Conservation (phyloP, 805 yeast species). For the Cephaloascus fragrans region DNA sequence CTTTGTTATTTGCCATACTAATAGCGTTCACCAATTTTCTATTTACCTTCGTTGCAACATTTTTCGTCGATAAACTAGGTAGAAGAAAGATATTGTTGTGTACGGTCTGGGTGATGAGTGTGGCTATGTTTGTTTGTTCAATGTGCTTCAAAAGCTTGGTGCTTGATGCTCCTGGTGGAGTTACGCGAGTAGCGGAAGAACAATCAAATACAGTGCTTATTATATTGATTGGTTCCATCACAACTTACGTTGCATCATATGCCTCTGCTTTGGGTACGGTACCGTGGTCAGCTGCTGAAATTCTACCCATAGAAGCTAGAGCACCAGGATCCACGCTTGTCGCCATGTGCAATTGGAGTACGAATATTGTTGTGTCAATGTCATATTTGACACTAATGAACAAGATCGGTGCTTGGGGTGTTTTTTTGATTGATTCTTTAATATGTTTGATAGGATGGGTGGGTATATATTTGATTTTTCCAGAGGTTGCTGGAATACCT, state of each 20-base stretch:
- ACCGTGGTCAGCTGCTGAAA: conserved; percentile 36
- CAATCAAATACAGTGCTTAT: background rate
- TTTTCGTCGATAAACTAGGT: conserved; percentile 41
- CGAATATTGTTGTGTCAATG: conserved; percentile 24
- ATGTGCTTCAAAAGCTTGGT: background rate
- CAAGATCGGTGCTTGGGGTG: conserved; percentile 15
- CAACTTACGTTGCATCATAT: conserved; percentile 28
- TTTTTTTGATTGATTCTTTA: conserved; percentile 21
- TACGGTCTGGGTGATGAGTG: conserved; percentile 28
- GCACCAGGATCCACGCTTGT: conserved; percentile 32
- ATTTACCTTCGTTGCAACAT: conserved; percentile 44
- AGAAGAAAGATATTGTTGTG: conserved; percentile 33
- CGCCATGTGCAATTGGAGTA: conserved; percentile 30
- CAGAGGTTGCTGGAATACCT: conserved; percentile 34
- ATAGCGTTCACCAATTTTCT: conserved; percentile 46
- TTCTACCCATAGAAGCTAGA: conserved; percentile 29
- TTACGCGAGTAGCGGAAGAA: background rate
- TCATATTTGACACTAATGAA: conserved; percentile 22
- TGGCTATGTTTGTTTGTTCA: conserved; percentile 20
- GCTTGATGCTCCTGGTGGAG: background rate
- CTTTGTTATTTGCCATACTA: conserved; percentile 45
- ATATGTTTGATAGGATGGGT: conserved; percentile 25
- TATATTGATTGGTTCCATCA: conserved; percentile 10
- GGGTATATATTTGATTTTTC: conserved; percentile 27
- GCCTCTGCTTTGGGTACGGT: conserved; percentile 33